Evolutionary conservation across 208 protist genomes (phyloP), one percentile per base, ranked within the genome.

Genomic region (Trypanosoma boissoni): DNA sequence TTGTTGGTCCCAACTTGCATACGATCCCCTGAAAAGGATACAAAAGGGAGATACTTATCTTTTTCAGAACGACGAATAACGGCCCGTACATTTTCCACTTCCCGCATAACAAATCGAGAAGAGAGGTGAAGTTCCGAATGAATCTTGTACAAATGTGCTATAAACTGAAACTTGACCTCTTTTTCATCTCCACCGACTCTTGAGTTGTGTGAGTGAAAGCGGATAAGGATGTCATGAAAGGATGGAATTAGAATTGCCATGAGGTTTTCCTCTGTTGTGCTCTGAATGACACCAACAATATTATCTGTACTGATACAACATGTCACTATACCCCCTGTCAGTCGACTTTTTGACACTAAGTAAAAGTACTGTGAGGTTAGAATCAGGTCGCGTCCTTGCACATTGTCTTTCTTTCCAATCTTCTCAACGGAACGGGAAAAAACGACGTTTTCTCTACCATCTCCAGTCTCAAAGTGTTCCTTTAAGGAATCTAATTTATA

Each of bases 151-250:
- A 89, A 58, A 53, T 89, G 82, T 20, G 78, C 78, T 46, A 80
- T 76, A 26, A 84, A 68, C 67, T 89, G 74, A 36, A 73, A 48
- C 58, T 76, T 78, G n/a, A 83, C 70, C 12, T 76, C 66, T 16
- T 29, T 44, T 32, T 70, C 61, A 1, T 65, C 61, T 26, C 63
- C 58, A 42, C 64, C 71, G 0, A 68, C 52, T 36, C 34, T n/a
- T 32, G 52, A 66, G 42, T 63, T 56, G 46, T 72, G 65, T 10
- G 21, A 53, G 24, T 61, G 29, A 44, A 85, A 55, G 14, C 68
- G 71, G 24, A 89, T 63, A 9, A 89, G 64, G 1, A 85, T 24
- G 52, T 89, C 82, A 63, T 89, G 82, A 41, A 80, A 89, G 24
- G 67, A 66, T 2, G 82, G 82, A 10, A 89, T 45, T 16, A 89